Evolutionary conservation across 257 asterid genomes (phyloP), one percentile per base, ranked within the genome.

Genomic region (Craterostigma plantagineum): DNA sequence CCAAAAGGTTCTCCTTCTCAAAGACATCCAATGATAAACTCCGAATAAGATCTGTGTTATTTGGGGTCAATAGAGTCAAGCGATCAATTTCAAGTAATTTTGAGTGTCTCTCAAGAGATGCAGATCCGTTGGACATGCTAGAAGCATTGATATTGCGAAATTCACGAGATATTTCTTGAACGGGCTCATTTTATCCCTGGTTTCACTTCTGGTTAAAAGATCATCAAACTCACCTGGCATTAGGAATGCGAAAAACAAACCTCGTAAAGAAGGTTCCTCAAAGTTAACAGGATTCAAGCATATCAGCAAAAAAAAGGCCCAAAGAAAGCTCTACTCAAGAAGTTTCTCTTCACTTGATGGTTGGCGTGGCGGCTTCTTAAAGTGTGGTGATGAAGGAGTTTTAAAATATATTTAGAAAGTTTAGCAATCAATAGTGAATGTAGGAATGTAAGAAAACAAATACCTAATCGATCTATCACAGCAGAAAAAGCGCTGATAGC

Each of bases 401-500:
- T 23, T 23, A 23, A 2, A 2, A 23, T 23, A 23, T 23, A 6
- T 6, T 23, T 23, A 23, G 30, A 6, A 23, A 23, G 30, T 2
- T 23, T 6, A 23, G 30, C 6, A 6, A 23, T 23, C 2, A 23
- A 23, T 23, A 23, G 4, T 23, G 30, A 23, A 23, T 23, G 14
- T 9, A 12, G 30, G 47, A 53, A 1, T 58, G 51, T 38, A 55
- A 30, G 49, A 57, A 51, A 50, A 11, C 44, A 23, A 14, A 16
- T 68, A 85, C 96, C 94, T 60, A 85, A 61, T 55, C 96, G 79
- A 51, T 81, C 81, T 37, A 85, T 75, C 67, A 81, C 69, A 49
- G 92, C 96, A 59, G 96, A 80, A 70, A 85, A 85, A 56, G 96
- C 96, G 63, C 92, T 85, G 68, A 85, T 63, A 38, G 96, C 78